Conservation (phyloP, 352 stramenopile species). For the Elongisporangium prolatum region DNA sequence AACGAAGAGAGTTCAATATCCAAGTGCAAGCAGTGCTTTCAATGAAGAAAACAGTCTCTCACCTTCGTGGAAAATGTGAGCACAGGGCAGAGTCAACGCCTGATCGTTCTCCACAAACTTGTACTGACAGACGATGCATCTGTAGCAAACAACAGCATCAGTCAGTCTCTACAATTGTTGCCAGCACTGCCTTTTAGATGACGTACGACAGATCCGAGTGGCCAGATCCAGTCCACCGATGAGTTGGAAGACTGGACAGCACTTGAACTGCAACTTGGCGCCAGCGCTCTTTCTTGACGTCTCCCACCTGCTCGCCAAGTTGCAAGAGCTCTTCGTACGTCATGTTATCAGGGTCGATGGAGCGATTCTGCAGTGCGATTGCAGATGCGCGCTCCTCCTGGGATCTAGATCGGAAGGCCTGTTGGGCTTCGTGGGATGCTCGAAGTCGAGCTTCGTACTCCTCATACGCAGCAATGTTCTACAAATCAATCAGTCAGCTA, state of each 20-base stretch:
- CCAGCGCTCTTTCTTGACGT: conserved; percentile 78
- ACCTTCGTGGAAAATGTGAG: conserved; percentile 79
- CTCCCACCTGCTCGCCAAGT: conserved; percentile 61
- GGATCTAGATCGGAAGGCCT: background rate
- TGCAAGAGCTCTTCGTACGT: conserved; percentile 74
- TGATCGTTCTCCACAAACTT: conserved; percentile 47
- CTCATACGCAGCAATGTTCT: conserved; percentile 71
- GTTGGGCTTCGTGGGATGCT: conserved; percentile 6
- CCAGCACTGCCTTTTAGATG: background rate
- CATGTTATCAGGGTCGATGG: conserved; percentile 77
- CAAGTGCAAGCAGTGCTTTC: too few species aligned
- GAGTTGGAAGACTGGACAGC: conserved; percentile 55
- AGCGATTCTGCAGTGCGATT: background rate
- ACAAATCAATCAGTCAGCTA: background rate
- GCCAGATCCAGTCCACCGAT: conserved; percentile 40
- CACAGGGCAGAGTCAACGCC: conserved; percentile 64
- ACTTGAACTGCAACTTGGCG: conserved; percentile 53
- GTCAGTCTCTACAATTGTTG: background rate
- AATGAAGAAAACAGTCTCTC: background rate
- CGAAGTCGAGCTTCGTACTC: conserved; percentile 48
- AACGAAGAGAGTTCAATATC: background rate
- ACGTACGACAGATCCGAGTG: conserved; percentile 58
- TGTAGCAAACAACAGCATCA: conserved; percentile 9
- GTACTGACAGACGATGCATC: conserved; percentile 75
- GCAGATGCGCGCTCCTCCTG: background rate